Percentiles rank a stretch among this genome's conserved stretches.
Evolutionary conservation across 1,139 yeast genomes (phyloP).

Genomic region (Pichia sp.): DNA sequence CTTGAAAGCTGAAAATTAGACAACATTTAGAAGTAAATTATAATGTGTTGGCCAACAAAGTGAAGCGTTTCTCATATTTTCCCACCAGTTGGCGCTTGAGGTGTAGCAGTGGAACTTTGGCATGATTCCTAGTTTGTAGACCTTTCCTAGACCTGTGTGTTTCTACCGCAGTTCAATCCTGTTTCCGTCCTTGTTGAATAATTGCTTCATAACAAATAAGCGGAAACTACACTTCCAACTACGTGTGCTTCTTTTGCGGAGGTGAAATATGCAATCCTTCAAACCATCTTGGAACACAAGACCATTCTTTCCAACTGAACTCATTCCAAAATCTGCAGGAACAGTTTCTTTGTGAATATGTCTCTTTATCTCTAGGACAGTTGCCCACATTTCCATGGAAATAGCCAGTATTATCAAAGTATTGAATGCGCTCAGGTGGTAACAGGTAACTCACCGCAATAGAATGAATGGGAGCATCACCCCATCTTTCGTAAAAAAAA

Average conservation of each 20-base stretch:
- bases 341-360: conserved; percentile 16
- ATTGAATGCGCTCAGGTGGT: conserved; percentile 53
- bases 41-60: too few relatives aligned
- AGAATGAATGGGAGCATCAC: conserved; percentile 90
- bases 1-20: too few relatives aligned
- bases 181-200: too few relatives aligned
- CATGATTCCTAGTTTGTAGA: too few relatives aligned
- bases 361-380: conserved; percentile 47
- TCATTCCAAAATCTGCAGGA: conserved; percentile 16
- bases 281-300: conserved; percentile 24
- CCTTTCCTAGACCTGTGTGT: too few relatives aligned
- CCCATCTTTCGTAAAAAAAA: conserved; percentile 93
- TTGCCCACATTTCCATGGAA: conserved; percentile 73
- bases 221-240: background rate
- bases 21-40: too few relatives aligned
- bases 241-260: background rate
- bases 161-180: too few relatives aligned
- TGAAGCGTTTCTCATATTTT: too few relatives aligned
- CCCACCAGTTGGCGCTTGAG: too few relatives aligned
- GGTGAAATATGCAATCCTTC: conserved; percentile 3
- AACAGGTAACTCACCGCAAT: conserved; percentile 71
- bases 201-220: too few relatives aligned
- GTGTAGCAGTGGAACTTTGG: too few relatives aligned
- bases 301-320: conserved; percentile 21
- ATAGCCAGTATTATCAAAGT: conserved; percentile 77